Evolutionary conservation across 2,329 filamentous ascomycete species (phyloP).

Genomic region (Alternaria gansuensis): DNA sequence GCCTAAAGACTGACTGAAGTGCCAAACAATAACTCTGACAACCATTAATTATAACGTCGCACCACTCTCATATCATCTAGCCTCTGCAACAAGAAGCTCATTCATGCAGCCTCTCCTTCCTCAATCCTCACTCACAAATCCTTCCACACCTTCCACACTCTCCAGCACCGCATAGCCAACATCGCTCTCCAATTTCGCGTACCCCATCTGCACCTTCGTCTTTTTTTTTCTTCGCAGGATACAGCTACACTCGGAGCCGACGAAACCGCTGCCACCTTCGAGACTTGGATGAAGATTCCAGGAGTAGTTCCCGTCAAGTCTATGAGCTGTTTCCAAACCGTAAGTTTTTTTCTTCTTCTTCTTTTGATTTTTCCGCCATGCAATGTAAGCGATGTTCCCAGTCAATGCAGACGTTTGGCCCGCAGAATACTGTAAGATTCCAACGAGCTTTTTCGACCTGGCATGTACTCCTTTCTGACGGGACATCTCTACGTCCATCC

Average conservation of each 20-base stretch:
- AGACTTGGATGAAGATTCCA: too few species aligned
- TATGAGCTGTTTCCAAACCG: too few species aligned
- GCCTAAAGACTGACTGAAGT: too few species aligned
- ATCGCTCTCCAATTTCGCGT: not conserved
- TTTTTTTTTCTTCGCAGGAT: too few species aligned
- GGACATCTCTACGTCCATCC: not conserved
- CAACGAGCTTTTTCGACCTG: not conserved
- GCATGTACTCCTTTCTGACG: not conserved
- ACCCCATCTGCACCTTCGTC: not conserved
- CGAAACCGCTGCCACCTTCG: too few species aligned
- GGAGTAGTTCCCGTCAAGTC: too few species aligned
- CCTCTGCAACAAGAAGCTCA: not conserved
- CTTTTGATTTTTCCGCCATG: too few species aligned
- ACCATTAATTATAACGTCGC: not conserved
- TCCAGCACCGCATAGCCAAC: not conserved
- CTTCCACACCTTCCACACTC: not conserved
- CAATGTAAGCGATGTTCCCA: too few species aligned
- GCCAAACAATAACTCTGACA: too few species aligned
- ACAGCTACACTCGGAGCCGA: too few species aligned
- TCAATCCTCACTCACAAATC: not conserved
- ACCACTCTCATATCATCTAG: not conserved
- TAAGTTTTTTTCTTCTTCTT: too few species aligned
- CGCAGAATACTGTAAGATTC: not conserved
- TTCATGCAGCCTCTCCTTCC: not conserved
- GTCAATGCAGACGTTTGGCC: too few species aligned